A percentile compares a stretch with the other conserved stretches of the same genome.
phyloP scores from a whole-genome alignment of 2,329 filamentous ascomycete genomes.

The Alternaria novae-zelandiae region DNA sequence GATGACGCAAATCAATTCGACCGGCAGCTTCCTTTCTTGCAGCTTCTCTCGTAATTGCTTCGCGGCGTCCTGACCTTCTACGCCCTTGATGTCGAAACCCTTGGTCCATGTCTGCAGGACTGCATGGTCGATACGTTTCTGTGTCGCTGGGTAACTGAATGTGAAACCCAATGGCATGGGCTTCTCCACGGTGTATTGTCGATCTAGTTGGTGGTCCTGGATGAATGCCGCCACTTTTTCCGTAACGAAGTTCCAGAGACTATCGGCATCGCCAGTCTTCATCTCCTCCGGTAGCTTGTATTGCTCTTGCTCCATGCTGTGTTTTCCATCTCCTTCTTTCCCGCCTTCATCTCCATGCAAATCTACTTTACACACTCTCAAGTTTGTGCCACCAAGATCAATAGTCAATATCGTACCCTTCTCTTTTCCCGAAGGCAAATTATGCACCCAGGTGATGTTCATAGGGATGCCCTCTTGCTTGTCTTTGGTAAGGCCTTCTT shows the following conservation, averaged over 20 bases:
- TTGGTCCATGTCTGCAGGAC: slow-evolving; percentile 96
- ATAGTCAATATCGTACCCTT: slow-evolving; percentile 86
- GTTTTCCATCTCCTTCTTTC: slow-evolving; percentile 69
- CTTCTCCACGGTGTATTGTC: slow-evolving; percentile 65
- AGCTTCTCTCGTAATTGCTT: slow-evolving; percentile 85
- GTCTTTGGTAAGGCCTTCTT: slow-evolving; percentile 29
- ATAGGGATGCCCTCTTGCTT: slow-evolving; percentile 65
- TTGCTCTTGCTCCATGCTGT: slow-evolving; percentile 84
- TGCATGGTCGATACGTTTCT: slow-evolving; percentile 92
- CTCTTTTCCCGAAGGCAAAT: slow-evolving; percentile 84
- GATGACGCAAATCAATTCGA: slow-evolving; percentile 84
- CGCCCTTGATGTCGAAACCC: slow-evolving; percentile 91
- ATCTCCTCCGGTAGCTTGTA: slow-evolving; percentile 94
- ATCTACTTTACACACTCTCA: slow-evolving; percentile 92
- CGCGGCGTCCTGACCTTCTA: slow-evolving; percentile 89
- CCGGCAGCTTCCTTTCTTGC: slow-evolving; percentile 74
- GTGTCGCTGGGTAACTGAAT: slow-evolving; percentile 93
- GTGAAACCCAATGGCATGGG: slow-evolving; percentile 88
- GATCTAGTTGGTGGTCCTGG: slow-evolving; percentile 76
- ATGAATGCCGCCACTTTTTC: slow-evolving; percentile 92
- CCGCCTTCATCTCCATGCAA: slow-evolving; percentile 80
- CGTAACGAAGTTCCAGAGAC: slow-evolving; percentile 94
- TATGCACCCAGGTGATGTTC: slow-evolving; percentile 97
- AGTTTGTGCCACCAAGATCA: slow-evolving; percentile 95
- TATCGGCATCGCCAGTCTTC: slow-evolving; percentile 81